phyloP scores from a whole-genome alignment of 208 protist genomes.

The Baffinella frigidus region DNA sequence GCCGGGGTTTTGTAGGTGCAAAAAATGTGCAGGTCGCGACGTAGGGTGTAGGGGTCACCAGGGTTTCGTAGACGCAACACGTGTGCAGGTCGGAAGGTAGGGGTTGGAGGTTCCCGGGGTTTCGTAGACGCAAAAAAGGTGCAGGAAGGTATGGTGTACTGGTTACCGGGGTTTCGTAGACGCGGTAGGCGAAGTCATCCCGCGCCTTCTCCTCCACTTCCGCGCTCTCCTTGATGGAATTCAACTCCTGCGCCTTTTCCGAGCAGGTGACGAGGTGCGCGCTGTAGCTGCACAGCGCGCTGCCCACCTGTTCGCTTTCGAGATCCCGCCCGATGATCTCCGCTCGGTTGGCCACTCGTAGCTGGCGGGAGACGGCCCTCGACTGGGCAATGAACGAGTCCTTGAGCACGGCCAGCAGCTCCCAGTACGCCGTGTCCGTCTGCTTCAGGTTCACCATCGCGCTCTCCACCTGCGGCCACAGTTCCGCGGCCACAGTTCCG shows the following conservation, averaged over 20 bases:
- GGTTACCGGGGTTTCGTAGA: background rate
- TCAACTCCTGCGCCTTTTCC: background rate
- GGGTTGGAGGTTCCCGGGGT: background rate
- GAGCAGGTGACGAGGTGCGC: slow-evolving; percentile 11
- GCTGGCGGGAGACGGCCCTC: background rate
- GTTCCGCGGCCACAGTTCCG: background rate
- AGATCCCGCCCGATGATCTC: slow-evolving; percentile 23
- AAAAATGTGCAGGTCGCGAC: background rate
- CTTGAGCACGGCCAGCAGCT: slow-evolving; percentile 27
- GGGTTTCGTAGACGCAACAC: too few species aligned
- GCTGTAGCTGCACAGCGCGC: slow-evolving; percentile 32
- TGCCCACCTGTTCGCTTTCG: background rate
- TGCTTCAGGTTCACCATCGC: slow-evolving; percentile 54
- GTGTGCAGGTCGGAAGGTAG: too few species aligned
- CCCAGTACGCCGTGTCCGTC: slow-evolving; percentile 2
- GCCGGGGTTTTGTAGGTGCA: background rate
- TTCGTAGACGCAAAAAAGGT: background rate
- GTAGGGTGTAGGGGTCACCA: background rate
- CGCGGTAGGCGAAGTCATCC: background rate
- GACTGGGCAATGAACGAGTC: background rate
- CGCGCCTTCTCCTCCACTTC: slow-evolving; percentile 1
- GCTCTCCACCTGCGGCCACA: background rate
- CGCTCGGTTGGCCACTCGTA: background rate
- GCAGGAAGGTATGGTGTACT: background rate
- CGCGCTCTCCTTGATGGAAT: background rate